phyloP scores from a whole-genome alignment of 169 alveolate genomes.

The Eimeria necatrix region DNA sequence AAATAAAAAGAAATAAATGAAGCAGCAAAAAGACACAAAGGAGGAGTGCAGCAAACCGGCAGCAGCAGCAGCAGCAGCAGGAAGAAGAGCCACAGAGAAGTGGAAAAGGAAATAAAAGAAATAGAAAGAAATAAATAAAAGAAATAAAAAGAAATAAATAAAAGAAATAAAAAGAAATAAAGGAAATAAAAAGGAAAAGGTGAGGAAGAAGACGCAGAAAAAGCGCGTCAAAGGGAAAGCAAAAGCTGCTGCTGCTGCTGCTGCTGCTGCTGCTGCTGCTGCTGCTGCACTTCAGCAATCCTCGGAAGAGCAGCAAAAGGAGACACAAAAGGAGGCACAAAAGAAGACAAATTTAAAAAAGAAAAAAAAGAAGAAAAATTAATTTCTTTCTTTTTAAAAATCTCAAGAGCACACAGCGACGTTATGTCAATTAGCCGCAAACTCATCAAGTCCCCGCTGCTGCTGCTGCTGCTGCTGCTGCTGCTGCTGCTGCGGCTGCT shows the following conservation, averaged over 20 bases:
- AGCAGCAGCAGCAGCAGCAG: conserved; percentile 49
- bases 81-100: not conserved
- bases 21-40: too few relatives aligned
- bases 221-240: not conserved
- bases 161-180: not conserved
- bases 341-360: too few relatives aligned
- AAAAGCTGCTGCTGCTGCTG: not conserved
- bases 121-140: not conserved
- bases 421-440: not conserved
- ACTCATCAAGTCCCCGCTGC: not conserved
- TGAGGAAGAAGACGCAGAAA: not conserved
- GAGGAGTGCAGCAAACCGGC: too few relatives aligned
- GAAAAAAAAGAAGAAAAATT: not conserved
- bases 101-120: not conserved
- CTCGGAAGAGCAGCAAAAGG: not conserved
- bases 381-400: not conserved
- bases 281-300: too few relatives aligned
- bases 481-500: conserved; percentile 61
- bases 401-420: not conserved
- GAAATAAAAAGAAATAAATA: too few relatives aligned
- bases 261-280: conserved; percentile 11
- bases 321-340: not conserved
- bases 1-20: too few relatives aligned
- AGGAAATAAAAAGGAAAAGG: not conserved
- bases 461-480: conserved; percentile 27